Conservation (phyloP, 1,284 basidiomycete genomes). For the Cryptococcus hybrid region DNA sequence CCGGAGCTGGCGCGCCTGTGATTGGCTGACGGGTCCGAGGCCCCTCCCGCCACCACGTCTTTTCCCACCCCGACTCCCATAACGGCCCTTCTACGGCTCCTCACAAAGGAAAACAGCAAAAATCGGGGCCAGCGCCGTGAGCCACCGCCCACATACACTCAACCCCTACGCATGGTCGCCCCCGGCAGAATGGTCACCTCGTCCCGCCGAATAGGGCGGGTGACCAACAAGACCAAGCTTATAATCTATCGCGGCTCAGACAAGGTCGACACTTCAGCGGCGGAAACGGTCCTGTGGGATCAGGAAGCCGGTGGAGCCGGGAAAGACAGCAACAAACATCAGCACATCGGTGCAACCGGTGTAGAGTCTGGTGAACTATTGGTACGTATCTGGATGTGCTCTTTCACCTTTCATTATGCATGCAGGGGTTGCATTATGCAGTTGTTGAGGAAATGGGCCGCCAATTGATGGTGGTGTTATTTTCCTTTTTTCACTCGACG, state of each 20-base stretch:
- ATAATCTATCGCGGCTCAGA: slow-evolving; percentile 79
- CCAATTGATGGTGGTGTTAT: slow-evolving; percentile 14
- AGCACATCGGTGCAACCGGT: slow-evolving; percentile 46
- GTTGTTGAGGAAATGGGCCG: slow-evolving; percentile 17
- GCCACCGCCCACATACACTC: slow-evolving; percentile 8
- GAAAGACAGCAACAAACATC: slow-evolving; percentile 32
- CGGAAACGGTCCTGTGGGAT: slow-evolving; percentile 65
- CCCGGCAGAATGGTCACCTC: slow-evolving; percentile 39
- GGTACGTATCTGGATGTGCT: slow-evolving; percentile 36
- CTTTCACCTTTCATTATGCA: slow-evolving; percentile 37
- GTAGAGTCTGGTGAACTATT: slow-evolving; percentile 48
- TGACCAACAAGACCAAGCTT: slow-evolving; percentile 87
- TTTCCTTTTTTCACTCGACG: background rate
- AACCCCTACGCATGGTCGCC: slow-evolving; percentile 12
- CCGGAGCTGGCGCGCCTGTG: no score
- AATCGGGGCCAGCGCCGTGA: slow-evolving; percentile 10
- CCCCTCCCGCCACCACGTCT: background rate
- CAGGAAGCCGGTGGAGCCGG: slow-evolving; percentile 15
- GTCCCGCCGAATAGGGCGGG: slow-evolving; percentile 53
- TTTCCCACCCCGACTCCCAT: background rate
- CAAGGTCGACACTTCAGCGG: slow-evolving; percentile 71
- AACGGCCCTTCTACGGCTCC: background rate
- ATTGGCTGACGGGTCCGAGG: background rate
- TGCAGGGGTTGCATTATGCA: slow-evolving; percentile 15
- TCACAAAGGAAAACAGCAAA: slow-evolving; percentile 3